Evolutionary conservation across 2,329 filamentous ascomycete species (phyloP), one percentile per base, ranked within the genome.

Genomic region (Monosporascus cannonballus): DNA sequence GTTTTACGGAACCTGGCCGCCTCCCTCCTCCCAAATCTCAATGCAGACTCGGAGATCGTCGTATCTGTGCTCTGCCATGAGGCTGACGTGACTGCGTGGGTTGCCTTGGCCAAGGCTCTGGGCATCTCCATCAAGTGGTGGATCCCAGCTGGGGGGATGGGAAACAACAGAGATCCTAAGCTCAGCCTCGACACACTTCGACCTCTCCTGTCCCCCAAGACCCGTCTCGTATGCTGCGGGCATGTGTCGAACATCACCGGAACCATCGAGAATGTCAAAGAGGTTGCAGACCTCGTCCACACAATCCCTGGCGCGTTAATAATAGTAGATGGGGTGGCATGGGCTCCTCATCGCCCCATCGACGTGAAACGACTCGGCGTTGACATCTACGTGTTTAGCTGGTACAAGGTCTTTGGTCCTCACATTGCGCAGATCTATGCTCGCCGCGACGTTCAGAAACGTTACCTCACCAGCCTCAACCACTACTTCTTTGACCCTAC

Each of bases 361-460:
- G 80, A 85, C 61, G 77, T 84, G 4, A 72, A 76, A 54, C 75
- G 68, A 2, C 70, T 81, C 17, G 79, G 74, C 3, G 79, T 81
- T 0, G 81, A 85, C 59, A 80, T 84, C 61, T 84, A 84, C 59
- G 66, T 73, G 3, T 84, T 84, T 64, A 76, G 72, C 6, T 84
- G 81, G 81, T 85, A 84, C 69, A 84, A 85, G 61, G 77, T 84
- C 1, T 84, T 83, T 61, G 81, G 81, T 1, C 80, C 81, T 3
- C 81, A 84, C 60, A 73, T 83, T 3, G 73, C 80, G 0, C 73
- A 78, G 18, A 65, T 84, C 6, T 85, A 82, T 58, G 80, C 74
- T n/a, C 76, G 76, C 37, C 70, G 69, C n/a, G 61, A 68, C 0
- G 75, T 77, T 1, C 78, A 81, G 55, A 62, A 18, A 20, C 47